Base-by-base conservation (phyloP, 2,329 filamentous ascomycete species). In the Samsoniella hepiali region DNA sequence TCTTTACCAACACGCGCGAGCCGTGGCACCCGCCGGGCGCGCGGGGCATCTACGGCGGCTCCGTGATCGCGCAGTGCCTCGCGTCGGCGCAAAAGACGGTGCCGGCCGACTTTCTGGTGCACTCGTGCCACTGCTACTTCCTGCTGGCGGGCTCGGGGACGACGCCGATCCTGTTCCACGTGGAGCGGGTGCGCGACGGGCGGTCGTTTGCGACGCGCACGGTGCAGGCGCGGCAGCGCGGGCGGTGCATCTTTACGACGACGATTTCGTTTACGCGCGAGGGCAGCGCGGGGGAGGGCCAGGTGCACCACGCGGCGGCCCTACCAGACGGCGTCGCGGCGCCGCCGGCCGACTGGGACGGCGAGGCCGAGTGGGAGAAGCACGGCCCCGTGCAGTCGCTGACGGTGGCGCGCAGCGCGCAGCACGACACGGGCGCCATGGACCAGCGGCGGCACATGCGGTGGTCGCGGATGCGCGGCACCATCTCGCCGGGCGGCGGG, bases 91-190 rank as follows among this genome's bases (percentile, higher is more conserved):
- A 97, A 76, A 86, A 88, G 72, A 99, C 95, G 9, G 91, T 99
- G 2, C 89, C 90, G 0, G 75, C 81, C 32, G 82, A 91, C 73
- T 97, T 97, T 77, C 85, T 88, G 65, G 87, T 95, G 57, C 95
- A 99, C 81, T 94, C 90, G 73, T 97, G 96, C 90, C 95, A 99
- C 83, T 98, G 95, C 84, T 99, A 98, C 81, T 99, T 99, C 76
- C 88, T 99, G 40, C 87, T 98, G 2, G 93, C 94, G 5, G 95
- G 95, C 34, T 91, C 94, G 72, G 83, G 87, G 13, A 86, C 90
- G 65, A 89, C 95, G 22, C 94, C 95, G 38, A 90, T 98, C 68
- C 83, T 97, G 66, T 98, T 97, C 79, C 91, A 97, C 73, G 95
- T 99, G 54, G 95, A 98, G 79, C 86, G 91, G 59, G 92, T 99